Evolutionary conservation across 345 rosid species (phyloP).

Genomic region (Citrus cavaleriei): DNA sequence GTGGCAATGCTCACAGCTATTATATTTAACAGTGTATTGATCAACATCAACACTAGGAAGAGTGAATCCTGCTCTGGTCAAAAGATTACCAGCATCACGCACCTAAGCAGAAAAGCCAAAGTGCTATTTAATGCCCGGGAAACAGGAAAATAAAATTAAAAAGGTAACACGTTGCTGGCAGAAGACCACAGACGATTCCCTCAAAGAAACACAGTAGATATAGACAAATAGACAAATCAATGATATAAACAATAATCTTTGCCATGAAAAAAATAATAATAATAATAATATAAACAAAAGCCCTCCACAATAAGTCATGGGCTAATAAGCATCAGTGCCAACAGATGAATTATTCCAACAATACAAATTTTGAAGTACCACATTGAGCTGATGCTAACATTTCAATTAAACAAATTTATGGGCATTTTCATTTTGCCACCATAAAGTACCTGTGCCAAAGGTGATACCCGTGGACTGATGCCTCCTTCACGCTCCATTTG

Average conservation of each 20-base stretch:
- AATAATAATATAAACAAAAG: neutral
- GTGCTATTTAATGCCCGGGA: neutral
- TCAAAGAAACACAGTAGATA: neutral
- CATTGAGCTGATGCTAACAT: neutral
- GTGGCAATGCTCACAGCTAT: slow-evolving; percentile 51
- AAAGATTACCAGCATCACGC: slow-evolving; percentile 94
- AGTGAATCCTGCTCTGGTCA: slow-evolving; percentile 92
- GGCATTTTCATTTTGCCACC: neutral
- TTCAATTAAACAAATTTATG: neutral
- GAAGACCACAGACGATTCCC: neutral
- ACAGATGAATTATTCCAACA: neutral
- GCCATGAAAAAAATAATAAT: neutral
- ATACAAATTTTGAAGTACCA: neutral
- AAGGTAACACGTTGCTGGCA: neutral
- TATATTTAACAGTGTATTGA: slow-evolving; percentile 80
- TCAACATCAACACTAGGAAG: slow-evolving; percentile 96
- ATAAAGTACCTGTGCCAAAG: slow-evolving; percentile 78
- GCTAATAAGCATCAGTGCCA: neutral
- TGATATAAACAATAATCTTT: neutral
- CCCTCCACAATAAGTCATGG: neutral
- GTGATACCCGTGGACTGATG: slow-evolving; percentile 89
- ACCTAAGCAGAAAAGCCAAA: slow-evolving; percentile 42
- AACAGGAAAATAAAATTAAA: neutral
- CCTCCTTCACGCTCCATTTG: slow-evolving; percentile 99
- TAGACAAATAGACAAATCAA: neutral